Percentiles rank a stretch among this genome's conserved stretches.
phyloP scores from a whole-genome alignment of 2,329 filamentous ascomycete species.

The Aureobasidium sp. region DNA sequence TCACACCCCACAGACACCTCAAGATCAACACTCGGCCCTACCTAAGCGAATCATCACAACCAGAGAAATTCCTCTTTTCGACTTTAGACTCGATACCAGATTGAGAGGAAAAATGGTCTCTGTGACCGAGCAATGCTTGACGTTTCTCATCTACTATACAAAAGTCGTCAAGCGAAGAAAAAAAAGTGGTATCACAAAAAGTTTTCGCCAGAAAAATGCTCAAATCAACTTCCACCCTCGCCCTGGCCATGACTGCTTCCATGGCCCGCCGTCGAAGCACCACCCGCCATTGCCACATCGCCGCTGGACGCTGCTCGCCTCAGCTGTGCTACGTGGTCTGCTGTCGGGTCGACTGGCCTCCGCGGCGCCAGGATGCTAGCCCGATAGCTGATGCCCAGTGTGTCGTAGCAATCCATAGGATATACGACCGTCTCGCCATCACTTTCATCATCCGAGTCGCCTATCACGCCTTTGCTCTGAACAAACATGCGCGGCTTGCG shows the following conservation, averaged over 20 bases:
- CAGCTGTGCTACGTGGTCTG: slow-evolving; percentile 6
- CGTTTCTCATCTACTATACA: slow-evolving; percentile 82
- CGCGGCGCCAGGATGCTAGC: slow-evolving; percentile 34
- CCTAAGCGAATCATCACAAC: background rate
- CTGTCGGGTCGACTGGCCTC: slow-evolving; percentile 8
- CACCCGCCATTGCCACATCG: slow-evolving; percentile 14
- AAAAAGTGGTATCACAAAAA: slow-evolving; percentile 11
- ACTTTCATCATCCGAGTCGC: slow-evolving; percentile 82
- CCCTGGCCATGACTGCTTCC: slow-evolving; percentile 1
- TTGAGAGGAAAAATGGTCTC: slow-evolving; percentile 12
- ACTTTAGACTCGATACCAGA: background rate
- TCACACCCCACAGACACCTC: background rate
- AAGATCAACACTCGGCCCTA: background rate
- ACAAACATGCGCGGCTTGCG: slow-evolving; percentile 21
- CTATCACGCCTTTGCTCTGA: slow-evolving; percentile 35
- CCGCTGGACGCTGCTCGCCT: slow-evolving; percentile 7
- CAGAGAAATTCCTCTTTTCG: background rate
- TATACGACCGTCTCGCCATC: slow-evolving; percentile 68
- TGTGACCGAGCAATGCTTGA: slow-evolving; percentile 59
- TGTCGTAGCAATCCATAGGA: slow-evolving; percentile 61
- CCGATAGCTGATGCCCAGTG: slow-evolving; percentile 49
- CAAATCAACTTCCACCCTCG: slow-evolving; percentile 1
- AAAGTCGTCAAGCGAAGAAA: slow-evolving; percentile 32
- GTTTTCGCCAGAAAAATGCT: slow-evolving; percentile 9
- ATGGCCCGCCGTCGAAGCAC: slow-evolving; percentile 14